phyloP scores from a whole-genome alignment of 1,139 yeast species.

The Pichia inconspicua region DNA sequence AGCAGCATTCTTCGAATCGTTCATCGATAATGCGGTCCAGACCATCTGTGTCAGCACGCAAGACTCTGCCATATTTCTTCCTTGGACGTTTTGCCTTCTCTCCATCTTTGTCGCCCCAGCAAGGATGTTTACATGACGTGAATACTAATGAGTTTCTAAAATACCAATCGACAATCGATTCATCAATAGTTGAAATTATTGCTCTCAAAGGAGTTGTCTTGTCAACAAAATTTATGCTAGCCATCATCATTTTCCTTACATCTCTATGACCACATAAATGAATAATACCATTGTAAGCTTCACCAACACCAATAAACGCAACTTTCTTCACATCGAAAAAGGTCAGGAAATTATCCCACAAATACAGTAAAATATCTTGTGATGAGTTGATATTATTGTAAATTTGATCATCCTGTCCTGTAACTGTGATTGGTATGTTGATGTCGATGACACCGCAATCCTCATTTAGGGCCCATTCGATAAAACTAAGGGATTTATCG shows the following conservation, averaged over 20 bases:
- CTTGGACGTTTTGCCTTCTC: slow-evolving; percentile 57
- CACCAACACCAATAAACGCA: slow-evolving; percentile 84
- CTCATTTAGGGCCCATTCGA: slow-evolving; percentile 50
- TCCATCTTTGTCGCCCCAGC: slow-evolving; percentile 52
- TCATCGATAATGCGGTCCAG: slow-evolving; percentile 72
- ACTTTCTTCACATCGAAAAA: slow-evolving; percentile 65
- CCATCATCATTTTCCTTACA: slow-evolving; percentile 56
- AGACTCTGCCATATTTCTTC: slow-evolving; percentile 82
- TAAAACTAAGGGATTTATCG: slow-evolving; percentile 47
- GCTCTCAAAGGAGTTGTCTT: slow-evolving; percentile 55
- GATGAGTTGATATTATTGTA: slow-evolving; percentile 54
- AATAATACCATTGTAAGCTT: slow-evolving; percentile 78
- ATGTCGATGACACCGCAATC: slow-evolving; percentile 79
- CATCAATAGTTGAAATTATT: slow-evolving; percentile 80
- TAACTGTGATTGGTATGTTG: slow-evolving; percentile 51
- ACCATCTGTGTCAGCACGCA: slow-evolving; percentile 66
- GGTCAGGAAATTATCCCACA: slow-evolving; percentile 88
- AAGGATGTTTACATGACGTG: slow-evolving; percentile 63
- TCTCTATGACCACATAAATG: slow-evolving; percentile 83
- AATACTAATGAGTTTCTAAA: slow-evolving; percentile 79
- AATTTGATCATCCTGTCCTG: slow-evolving; percentile 37
- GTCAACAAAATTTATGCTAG: slow-evolving; percentile 66
- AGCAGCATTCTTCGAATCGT: slow-evolving; percentile 77
- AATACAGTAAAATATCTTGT: slow-evolving; percentile 66
- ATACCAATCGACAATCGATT: slow-evolving; percentile 85